Conservation (phyloP, 1,284 basidiomycete genomes). For the Lignosus rhinocerotis region DNA sequence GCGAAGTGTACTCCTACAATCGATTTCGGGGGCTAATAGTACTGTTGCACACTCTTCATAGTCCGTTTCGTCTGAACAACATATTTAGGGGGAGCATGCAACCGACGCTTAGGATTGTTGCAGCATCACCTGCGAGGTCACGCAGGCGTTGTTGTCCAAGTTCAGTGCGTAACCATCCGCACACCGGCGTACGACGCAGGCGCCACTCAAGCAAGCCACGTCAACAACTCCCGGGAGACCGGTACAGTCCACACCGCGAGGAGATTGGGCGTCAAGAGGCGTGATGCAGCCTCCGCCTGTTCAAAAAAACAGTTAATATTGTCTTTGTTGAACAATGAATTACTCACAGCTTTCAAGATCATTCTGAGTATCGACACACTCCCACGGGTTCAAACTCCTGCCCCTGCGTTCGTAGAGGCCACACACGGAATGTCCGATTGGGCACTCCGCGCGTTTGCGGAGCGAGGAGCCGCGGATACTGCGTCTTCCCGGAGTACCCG, state of each 20-base stretch:
- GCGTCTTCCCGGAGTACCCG: slow-evolving; percentile 24
- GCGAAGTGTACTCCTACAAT: too few species aligned
- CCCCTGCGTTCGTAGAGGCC: slow-evolving; percentile 37
- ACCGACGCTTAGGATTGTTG: not conserved
- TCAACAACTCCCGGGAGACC: slow-evolving; percentile 49
- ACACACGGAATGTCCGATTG: slow-evolving; percentile 39
- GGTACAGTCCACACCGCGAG: slow-evolving; percentile 47
- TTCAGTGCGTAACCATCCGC: slow-evolving; percentile 41
- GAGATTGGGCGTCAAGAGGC: slow-evolving; percentile 31
- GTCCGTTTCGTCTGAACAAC: too few species aligned
- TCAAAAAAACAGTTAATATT: too few species aligned
- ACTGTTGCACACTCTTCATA: too few species aligned
- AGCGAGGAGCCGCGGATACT: slow-evolving; percentile 26
- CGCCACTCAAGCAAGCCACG: slow-evolving; percentile 46
- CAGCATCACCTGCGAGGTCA: not conserved
- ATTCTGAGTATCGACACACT: slow-evolving; percentile 46
- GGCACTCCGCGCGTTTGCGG: slow-evolving; percentile 24
- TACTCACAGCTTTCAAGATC: slow-evolving; percentile 55
- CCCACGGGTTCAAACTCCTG: slow-evolving; percentile 38
- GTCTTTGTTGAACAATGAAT: too few species aligned
- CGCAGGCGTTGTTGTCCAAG: slow-evolving; percentile 14
- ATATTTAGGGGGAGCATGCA: too few species aligned
- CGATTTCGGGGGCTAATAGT: too few species aligned
- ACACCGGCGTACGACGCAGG: slow-evolving; percentile 48
- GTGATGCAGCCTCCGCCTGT: slow-evolving; percentile 52